Percentiles rank a stretch among this genome's conserved stretches.
These are phyloP conservation scores for Pittosporum tobira DNA, from an alignment of 129 eudicot genomes.

Conservation along the genomic window DNA sequence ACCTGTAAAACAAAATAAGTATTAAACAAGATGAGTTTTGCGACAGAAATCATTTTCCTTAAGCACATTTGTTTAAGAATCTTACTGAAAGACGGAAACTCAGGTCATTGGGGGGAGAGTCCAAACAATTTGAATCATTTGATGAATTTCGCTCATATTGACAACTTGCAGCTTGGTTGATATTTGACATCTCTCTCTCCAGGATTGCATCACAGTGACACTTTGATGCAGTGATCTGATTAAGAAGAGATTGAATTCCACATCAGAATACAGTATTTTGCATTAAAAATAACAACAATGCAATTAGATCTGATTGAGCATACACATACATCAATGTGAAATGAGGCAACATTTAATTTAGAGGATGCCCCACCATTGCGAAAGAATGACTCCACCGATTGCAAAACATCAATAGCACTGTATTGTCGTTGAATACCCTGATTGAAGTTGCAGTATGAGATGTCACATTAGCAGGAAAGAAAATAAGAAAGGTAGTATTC, in stretches of 20 bases:
- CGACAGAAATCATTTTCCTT: not conserved
- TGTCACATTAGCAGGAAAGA: not conserved
- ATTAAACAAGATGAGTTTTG: slow-evolving; percentile 12
- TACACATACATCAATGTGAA: slow-evolving; percentile 68
- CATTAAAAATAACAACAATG: not conserved
- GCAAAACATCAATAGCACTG: slow-evolving; percentile 68
- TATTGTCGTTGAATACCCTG: slow-evolving; percentile 85
- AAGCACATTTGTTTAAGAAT: not conserved
- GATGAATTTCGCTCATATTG: slow-evolving; percentile 17
- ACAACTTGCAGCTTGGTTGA: slow-evolving; percentile 4
- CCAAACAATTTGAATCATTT: slow-evolving; percentile 14
- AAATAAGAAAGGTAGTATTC: not conserved
- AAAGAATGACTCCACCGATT: slow-evolving; percentile 64
- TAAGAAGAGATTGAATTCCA: not conserved
- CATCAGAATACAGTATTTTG: not conserved
- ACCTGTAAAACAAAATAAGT: slow-evolving; percentile 34
- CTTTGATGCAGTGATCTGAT: slow-evolving; percentile 37
- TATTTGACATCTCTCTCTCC: slow-evolving; percentile 18
- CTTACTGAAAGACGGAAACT: slow-evolving; percentile 55
- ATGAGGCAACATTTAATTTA: slow-evolving; percentile 54
- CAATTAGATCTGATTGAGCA: slow-evolving; percentile 11
- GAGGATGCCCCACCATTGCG: slow-evolving; percentile 43
- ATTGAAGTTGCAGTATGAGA: not conserved
- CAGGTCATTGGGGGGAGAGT: slow-evolving; percentile 22
- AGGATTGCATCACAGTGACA: slow-evolving; percentile 38